These are phyloP conservation scores for Colletotrichum gigasporum DNA, from an alignment of 2,329 filamentous ascomycete species.

Conservation along the genomic window DNA sequence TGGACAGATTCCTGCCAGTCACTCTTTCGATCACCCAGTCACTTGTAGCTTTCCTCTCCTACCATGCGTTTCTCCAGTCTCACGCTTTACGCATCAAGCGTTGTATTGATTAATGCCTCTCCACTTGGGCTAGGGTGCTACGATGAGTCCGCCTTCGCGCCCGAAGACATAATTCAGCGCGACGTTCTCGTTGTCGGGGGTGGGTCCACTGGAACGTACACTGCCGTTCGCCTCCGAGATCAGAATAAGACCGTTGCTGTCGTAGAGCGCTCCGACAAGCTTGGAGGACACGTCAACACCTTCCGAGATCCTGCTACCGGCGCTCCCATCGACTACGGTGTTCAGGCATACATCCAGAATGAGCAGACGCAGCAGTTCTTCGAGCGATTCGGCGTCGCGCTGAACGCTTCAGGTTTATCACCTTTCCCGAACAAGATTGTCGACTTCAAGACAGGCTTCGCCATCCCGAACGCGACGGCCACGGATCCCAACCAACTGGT, in stretches of 20 bases:
- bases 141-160: constrained; percentile 22
- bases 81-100: constrained; percentile 19
- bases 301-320: constrained; percentile 51
- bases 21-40: neutral
- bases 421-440: constrained; percentile 26
- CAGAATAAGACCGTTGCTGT: constrained; percentile 57
- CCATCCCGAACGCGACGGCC: constrained; percentile 28
- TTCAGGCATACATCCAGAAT: constrained; percentile 46
- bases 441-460: constrained; percentile 31
- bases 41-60: neutral
- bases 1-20: neutral
- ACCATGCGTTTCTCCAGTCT: constrained; percentile 10
- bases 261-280: constrained; percentile 45
- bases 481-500: constrained; percentile 16
- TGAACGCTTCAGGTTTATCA: constrained; percentile 14
- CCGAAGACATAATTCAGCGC: constrained; percentile 30
- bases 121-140: constrained; percentile 15
- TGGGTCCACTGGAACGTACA: constrained; percentile 61
- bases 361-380: constrained; percentile 54
- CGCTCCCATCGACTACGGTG: constrained; percentile 45
- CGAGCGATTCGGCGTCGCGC: constrained; percentile 48
- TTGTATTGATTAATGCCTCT: constrained; percentile 8
- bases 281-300: constrained; percentile 59
- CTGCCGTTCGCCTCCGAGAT: constrained; percentile 58
- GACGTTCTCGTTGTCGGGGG: constrained; percentile 64